Evolutionary conservation across 768 basidiomycete genomes (phyloP).

Genomic region (Saitozyma podzolica): DNA sequence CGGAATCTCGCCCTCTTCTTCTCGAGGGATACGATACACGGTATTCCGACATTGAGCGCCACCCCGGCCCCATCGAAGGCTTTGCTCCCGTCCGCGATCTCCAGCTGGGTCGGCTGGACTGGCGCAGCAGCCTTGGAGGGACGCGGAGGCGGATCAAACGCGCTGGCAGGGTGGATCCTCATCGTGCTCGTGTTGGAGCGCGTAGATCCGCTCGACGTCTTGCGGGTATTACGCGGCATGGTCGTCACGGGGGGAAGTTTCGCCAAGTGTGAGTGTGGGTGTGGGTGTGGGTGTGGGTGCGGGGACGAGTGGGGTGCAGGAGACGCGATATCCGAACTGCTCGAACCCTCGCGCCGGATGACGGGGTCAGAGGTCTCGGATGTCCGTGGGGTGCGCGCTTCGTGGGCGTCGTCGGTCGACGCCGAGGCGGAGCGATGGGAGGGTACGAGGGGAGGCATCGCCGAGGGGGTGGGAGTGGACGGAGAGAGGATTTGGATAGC

Average conservation of each 20-base stretch:
- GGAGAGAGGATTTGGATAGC: background rate
- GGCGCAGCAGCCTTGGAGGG: constrained; percentile 6
- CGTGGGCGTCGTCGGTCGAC: constrained; percentile 27
- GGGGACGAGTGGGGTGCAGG: background rate
- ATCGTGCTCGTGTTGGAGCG: constrained; percentile 8
- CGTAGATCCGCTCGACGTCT: constrained; percentile 12
- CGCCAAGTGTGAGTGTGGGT: too few relatives aligned
- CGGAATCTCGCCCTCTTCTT: constrained; percentile 31
- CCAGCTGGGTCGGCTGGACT: background rate
- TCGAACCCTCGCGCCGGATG: constrained; percentile 15
- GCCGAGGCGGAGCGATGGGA: constrained; percentile 17
- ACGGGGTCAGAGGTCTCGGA: constrained; percentile 20
- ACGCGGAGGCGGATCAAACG: constrained; percentile 39
- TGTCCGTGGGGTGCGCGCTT: constrained; percentile 22
- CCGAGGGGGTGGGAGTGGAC: constrained; percentile 4
- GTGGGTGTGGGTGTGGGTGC: background rate
- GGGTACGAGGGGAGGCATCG: constrained; percentile 1
- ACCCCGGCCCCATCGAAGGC: constrained; percentile 11
- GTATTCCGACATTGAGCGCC: constrained; percentile 40
- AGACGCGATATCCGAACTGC: constrained; percentile 4
- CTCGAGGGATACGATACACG: constrained; percentile 43
- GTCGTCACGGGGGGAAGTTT: constrained; percentile 15
- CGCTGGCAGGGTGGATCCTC: constrained; percentile 37
- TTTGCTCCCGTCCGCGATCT: constrained; percentile 21
- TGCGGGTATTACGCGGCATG: constrained; percentile 15